Percentiles rank a stretch among this genome's conserved stretches.
These are phyloP conservation scores for Fusarium burgessii DNA, from an alignment of 2,329 filamentous ascomycete genomes.

Conservation along the genomic window DNA sequence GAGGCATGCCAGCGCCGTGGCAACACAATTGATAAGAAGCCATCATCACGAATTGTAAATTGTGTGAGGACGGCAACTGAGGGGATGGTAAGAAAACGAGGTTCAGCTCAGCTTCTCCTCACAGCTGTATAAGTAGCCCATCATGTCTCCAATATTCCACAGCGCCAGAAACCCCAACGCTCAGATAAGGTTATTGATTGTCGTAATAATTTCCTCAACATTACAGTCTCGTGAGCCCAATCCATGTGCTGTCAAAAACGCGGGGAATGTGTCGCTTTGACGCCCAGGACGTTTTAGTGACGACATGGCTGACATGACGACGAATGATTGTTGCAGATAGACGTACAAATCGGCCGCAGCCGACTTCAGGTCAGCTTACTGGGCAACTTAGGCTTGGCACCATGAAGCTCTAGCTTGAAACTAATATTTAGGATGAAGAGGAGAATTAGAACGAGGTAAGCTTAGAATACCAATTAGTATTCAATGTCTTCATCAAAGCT, in stretches of 20 bases:
- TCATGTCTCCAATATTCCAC: not conserved
- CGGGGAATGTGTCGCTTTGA: conserved; percentile 28
- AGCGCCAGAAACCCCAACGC: conserved; percentile 18
- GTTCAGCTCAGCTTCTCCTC: conserved; percentile 1
- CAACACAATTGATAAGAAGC: conserved; percentile 32
- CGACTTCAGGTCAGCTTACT: conserved; percentile 28
- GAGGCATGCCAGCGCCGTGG: conserved; percentile 23
- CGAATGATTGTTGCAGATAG: conserved; percentile 20
- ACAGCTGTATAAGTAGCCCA: conserved; percentile 23
- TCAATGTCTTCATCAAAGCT: not conserved
- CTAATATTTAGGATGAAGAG: conserved; percentile 1
- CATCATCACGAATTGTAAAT: conserved; percentile 5
- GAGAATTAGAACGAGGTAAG: conserved; percentile 14
- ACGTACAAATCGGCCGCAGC: not conserved
- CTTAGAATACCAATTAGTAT: conserved; percentile 17
- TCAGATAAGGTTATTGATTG: not conserved
- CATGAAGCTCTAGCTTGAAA: conserved; percentile 2
- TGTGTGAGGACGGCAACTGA: not conserved
- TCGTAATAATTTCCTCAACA: conserved; percentile 14
- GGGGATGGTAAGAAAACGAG: not conserved
- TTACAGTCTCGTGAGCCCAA: conserved; percentile 28
- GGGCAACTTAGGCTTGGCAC: conserved; percentile 10
- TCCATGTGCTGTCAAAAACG: conserved; percentile 30
- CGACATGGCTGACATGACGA: conserved; percentile 30
- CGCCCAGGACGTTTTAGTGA: conserved; percentile 33